These are phyloP conservation scores for Tuber magnatum DNA, from an alignment of 495 filamentous ascomycete genomes.

Conservation along the genomic window DNA sequence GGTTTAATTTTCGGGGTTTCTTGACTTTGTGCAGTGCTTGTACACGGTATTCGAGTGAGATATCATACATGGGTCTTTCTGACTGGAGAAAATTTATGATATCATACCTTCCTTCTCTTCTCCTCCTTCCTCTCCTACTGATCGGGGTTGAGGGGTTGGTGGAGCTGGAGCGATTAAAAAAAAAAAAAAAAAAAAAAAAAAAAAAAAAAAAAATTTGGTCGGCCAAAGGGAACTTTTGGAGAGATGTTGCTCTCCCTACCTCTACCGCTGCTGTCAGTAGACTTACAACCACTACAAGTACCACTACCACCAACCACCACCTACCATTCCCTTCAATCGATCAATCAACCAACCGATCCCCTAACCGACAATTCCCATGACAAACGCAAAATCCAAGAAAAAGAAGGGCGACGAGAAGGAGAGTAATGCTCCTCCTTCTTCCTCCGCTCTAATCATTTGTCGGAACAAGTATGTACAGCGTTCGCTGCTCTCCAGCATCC, in stretches of 20 bases:
- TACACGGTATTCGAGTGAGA: background rate
- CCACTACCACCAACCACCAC: background rate
- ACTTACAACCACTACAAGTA: constrained; percentile 1
- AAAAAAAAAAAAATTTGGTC: constrained; percentile 12
- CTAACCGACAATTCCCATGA: constrained; percentile 12
- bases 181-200: background rate
- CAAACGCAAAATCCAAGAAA: constrained; percentile 22
- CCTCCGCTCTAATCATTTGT: constrained; percentile 55
- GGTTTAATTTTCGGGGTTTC: background rate
- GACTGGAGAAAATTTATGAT: background rate
- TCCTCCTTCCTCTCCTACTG: constrained; percentile 1
- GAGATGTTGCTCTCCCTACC: background rate
- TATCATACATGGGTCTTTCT: background rate
- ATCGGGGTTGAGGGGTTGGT: constrained; percentile 9
- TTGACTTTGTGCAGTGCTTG: background rate
- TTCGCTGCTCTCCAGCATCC: background rate
- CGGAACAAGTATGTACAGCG: constrained; percentile 56
- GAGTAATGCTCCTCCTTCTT: constrained; percentile 10
- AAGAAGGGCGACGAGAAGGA: constrained; percentile 29
- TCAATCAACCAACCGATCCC: background rate
- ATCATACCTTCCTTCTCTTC: background rate
- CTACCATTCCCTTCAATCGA: background rate
- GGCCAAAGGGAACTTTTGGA: constrained; percentile 1
- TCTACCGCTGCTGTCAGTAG: background rate
- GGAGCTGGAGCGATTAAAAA: background rate